phyloP scores from a whole-genome alignment of 2,329 filamentous ascomycete species.

The Aspergillus chevalieri region DNA sequence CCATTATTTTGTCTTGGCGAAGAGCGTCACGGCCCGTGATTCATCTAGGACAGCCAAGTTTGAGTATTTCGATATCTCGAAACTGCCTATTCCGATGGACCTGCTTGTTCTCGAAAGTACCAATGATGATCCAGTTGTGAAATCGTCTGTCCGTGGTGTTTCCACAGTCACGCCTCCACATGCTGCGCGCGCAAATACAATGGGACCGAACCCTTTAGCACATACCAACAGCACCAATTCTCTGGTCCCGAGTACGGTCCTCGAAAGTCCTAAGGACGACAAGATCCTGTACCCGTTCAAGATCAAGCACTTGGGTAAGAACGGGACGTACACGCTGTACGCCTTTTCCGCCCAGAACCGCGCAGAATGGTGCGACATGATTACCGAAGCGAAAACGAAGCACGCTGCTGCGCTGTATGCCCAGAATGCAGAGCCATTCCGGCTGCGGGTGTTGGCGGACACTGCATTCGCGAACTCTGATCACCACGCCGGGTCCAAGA shows the following conservation, averaged over 20 bases:
- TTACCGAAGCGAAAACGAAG: conserved; percentile 88
- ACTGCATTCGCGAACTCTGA: conserved; percentile 61
- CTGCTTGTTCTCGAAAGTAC: conserved; percentile 85
- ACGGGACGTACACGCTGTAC: conserved; percentile 83
- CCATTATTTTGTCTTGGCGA: conserved; percentile 90
- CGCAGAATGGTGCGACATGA: conserved; percentile 85
- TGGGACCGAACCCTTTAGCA: conserved; percentile 33
- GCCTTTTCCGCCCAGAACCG: conserved; percentile 69
- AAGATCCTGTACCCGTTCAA: conserved; percentile 89
- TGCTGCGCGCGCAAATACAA: conserved; percentile 35
- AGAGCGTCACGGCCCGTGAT: conserved; percentile 63
- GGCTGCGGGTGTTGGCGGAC: conserved; percentile 84
- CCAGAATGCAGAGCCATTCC: conserved; percentile 94
- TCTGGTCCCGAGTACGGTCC: conserved; percentile 41
- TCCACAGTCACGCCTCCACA: conserved; percentile 50
- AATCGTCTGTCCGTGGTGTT: conserved; percentile 67
- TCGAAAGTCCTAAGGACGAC: conserved; percentile 61
- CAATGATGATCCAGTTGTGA: conserved; percentile 84
- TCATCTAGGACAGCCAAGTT: conserved; percentile 67
- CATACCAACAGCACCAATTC: conserved; percentile 66
- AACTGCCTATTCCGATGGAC: conserved; percentile 94
- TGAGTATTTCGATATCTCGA: conserved; percentile 83
- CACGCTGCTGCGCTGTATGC: conserved; percentile 83
- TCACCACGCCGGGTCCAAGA: conserved; percentile 52
- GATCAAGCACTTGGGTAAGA: conserved; percentile 86